These are phyloP conservation scores for Hansfordia pulvinata DNA, from an alignment of 2,329 filamentous ascomycete species.

Conservation along the genomic window DNA sequence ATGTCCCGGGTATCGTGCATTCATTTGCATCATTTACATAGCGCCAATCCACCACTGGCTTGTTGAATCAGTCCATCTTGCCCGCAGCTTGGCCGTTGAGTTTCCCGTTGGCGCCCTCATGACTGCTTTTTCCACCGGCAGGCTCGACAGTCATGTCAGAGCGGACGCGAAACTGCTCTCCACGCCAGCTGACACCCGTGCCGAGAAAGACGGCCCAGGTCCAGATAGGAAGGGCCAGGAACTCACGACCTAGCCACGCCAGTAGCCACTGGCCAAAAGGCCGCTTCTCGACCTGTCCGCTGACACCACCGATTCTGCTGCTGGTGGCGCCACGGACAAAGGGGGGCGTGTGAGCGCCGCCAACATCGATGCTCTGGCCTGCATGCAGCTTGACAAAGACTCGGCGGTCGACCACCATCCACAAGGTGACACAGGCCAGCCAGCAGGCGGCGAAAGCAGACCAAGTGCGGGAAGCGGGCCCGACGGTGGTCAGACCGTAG, in stretches of 20 bases:
- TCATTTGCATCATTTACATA: no score
- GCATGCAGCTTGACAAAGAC: constrained; percentile 65
- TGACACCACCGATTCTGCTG: no score
- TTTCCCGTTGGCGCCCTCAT: not conserved
- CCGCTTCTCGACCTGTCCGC: constrained; percentile 31
- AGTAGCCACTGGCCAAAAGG: constrained; percentile 57
- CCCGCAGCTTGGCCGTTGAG: no score
- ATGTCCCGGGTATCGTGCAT: no score
- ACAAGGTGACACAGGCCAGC: constrained; percentile 48
- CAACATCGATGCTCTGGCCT: constrained; percentile 53
- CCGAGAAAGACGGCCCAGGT: constrained; percentile 80
- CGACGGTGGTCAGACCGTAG: constrained; percentile 63
- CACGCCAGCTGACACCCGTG: constrained; percentile 76
- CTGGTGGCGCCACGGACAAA: constrained; percentile 46
- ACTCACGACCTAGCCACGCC: constrained; percentile 77
- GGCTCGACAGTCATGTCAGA: constrained; percentile 63
- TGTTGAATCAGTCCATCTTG: no score
- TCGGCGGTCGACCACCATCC: constrained; percentile 65
- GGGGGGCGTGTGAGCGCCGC: constrained; percentile 52
- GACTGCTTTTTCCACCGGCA: not conserved
- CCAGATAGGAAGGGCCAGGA: constrained; percentile 81
- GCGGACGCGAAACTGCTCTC: constrained; percentile 66
- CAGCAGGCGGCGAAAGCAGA: constrained; percentile 50
- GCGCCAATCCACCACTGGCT: no score
- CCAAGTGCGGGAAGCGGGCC: constrained; percentile 59